Base-by-base conservation (phyloP, 768 basidiomycete species). In the Trametopsis cervina region DNA sequence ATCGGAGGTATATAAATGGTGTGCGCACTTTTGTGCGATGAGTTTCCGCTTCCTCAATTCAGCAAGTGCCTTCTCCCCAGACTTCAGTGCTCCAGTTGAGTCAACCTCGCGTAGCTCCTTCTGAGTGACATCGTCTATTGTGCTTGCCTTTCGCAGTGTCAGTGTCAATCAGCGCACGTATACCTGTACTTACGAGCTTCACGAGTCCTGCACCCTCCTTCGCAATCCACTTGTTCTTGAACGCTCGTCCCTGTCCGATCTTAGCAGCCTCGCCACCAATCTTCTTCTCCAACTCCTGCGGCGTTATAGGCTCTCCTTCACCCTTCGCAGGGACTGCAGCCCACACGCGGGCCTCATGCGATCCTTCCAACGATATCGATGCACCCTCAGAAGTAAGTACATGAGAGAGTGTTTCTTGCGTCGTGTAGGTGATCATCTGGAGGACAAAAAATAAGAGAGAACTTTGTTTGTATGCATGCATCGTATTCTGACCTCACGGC, bases 301-400 rank as follows among this genome's bases (percentile, higher is more conserved):
- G 72, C 3, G 78, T 75, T 29, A 95, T 51, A 7, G 91, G 83
- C 33, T 69, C 55, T 2, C 85, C 87, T 50, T 79, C 69, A 2
- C 88, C 91, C 53, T 81, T 85, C 4, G 59, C 54, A 5, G 89
- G 88, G 4, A 95, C 72, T 18, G 80, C 89, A 41, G 76, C 71
- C 95, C 95, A 99, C 26, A 98, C 91, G 49, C 89, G 82, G 40
- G 86, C 91, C 71, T 99, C 96, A 65, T 97, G 93, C 12, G 94
- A 97, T 29, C 96, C 96, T 35, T 84, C 68, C 35, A 74, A 65
- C 20, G 81, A 80, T 55, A 97, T 88, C 57, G 83, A 80, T 18
- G 69, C 60, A 18, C 96, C 96, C 71, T 99, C 96, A 1, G 78
- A 65, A 12, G 91, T 92, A 37, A 91, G 77, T 5, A 70, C 71